These are phyloP conservation scores for Lentithecium fluviatile DNA, from an alignment of 495 filamentous ascomycete genomes.

Conservation along the genomic window DNA sequence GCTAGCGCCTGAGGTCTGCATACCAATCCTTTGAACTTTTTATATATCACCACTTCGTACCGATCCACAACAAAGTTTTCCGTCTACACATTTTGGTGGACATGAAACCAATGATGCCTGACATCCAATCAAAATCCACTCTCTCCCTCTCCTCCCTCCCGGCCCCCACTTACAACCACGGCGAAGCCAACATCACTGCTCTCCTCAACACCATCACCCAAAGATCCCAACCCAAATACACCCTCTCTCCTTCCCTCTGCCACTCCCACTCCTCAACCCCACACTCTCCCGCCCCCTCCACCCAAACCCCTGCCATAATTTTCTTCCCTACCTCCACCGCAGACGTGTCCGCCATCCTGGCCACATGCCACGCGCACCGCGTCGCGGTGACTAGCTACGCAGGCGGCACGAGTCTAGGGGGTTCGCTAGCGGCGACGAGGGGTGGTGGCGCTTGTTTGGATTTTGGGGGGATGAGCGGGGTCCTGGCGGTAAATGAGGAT, in stretches of 20 bases:
- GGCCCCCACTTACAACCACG: constrained; percentile 7
- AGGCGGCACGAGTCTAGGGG: constrained; percentile 73
- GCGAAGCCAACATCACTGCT: background rate
- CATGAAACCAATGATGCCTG: too few relatives aligned
- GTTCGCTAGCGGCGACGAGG: constrained; percentile 67
- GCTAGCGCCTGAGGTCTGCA: background rate
- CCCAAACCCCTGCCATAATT: constrained; percentile 29
- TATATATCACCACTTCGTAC: too few relatives aligned
- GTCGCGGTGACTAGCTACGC: constrained; percentile 73
- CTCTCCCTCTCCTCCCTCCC: constrained; percentile 17
- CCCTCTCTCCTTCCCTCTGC: background rate
- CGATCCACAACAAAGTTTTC: too few relatives aligned
- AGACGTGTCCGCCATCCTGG: constrained; percentile 62
- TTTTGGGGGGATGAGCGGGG: constrained; percentile 70
- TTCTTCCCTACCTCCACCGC: constrained; percentile 38
- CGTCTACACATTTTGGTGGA: too few relatives aligned
- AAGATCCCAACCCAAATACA: background rate
- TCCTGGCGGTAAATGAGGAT: constrained; percentile 65
- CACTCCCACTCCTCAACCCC: constrained; percentile 3
- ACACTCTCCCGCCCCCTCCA: constrained; percentile 1
- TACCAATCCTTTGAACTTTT: too few relatives aligned
- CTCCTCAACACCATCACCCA: background rate
- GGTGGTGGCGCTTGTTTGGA: constrained; percentile 75
- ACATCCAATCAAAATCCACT: constrained; percentile 19
- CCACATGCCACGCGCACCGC: constrained; percentile 62